These are phyloP conservation scores for Liquidambar formosana DNA, from an alignment of 164 flowering plant species.

Conservation along the genomic window DNA sequence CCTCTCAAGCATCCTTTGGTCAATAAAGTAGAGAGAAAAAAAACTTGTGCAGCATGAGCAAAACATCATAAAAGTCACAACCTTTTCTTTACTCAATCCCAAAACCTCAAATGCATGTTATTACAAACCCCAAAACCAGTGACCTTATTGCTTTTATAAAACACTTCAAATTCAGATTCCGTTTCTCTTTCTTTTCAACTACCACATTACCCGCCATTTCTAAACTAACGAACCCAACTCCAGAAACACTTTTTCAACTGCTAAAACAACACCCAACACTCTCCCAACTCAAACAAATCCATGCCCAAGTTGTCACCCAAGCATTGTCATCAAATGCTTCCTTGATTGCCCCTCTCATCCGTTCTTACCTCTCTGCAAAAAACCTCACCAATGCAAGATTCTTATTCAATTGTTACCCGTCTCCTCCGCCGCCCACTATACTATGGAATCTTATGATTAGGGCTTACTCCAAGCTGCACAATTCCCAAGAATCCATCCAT, in stretches of 20 bases:
- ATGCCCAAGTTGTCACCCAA: conserved; percentile 44
- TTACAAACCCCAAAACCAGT: conserved; percentile 1
- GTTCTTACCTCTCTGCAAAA: conserved; percentile 30
- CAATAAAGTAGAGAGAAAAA: neutral
- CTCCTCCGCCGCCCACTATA: conserved; percentile 30
- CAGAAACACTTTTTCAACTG: conserved; percentile 22
- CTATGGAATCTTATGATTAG: conserved; percentile 54
- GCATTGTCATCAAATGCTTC: conserved; percentile 13
- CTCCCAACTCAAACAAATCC: conserved; percentile 43
- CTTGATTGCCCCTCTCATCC: conserved; percentile 40
- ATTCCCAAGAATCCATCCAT: conserved; percentile 33
- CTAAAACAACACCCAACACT: conserved; percentile 31
- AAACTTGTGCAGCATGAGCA: neutral
- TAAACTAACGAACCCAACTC: conserved; percentile 9
- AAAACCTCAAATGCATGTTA: conserved; percentile 8
- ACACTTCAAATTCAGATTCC: conserved; percentile 9
- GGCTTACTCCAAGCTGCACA: conserved; percentile 40
- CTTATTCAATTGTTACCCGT: conserved; percentile 36
- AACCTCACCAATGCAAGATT: conserved; percentile 30
- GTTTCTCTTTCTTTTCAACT: conserved; percentile 4
- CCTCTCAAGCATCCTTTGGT: too few relatives aligned
- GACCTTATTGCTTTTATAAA: neutral
- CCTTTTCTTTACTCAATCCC: neutral
- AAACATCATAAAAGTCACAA: neutral
- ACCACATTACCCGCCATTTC: conserved; percentile 14